phyloP scores from a whole-genome alignment of 192 early-diverging fungal species.

The Spizellomyces sp. region DNA sequence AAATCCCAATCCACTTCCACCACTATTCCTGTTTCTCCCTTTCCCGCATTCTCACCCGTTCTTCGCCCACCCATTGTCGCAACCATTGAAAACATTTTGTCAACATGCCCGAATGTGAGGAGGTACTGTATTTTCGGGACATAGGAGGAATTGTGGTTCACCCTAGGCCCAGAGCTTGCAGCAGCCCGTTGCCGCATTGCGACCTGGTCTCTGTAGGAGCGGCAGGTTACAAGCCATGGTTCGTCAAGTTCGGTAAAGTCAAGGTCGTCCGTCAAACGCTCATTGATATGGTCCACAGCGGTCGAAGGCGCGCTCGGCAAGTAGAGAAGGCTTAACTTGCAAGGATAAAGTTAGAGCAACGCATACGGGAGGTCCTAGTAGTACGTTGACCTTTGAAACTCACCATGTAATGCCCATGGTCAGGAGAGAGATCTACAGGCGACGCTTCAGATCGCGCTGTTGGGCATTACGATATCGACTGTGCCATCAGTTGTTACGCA shows the following conservation, averaged over 20 bases:
- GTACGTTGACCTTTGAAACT: too few relatives aligned
- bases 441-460: too few relatives aligned
- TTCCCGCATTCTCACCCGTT: neutral
- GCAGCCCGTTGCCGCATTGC: conserved; percentile 7
- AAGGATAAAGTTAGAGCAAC: too few relatives aligned
- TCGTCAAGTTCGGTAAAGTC: conserved; percentile 19
- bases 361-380: too few relatives aligned
- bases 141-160: neutral
- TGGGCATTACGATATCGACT: too few relatives aligned
- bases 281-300: conserved; percentile 7
- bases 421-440: too few relatives aligned
- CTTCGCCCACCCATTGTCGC: conserved; percentile 9
- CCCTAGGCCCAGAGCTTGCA: neutral
- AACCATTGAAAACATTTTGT: conserved; percentile 11
- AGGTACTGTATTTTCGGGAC: conserved; percentile 24
- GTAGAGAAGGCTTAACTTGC: conserved; percentile 13
- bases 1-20: conserved; percentile 11
- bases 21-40: conserved; percentile 20
- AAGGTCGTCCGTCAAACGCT: conserved; percentile 10
- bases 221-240: conserved; percentile 18
- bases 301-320: conserved; percentile 10
- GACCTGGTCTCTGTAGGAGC: conserved; percentile 24
- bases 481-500: too few relatives aligned
- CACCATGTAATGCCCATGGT: too few relatives aligned
- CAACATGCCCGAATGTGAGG: conserved; percentile 12